Percentiles rank a stretch among this genome's conserved stretches.
These are phyloP conservation scores for Kodamaea plutei DNA, from an alignment of 1,139 yeast species.

Conservation along the genomic window DNA sequence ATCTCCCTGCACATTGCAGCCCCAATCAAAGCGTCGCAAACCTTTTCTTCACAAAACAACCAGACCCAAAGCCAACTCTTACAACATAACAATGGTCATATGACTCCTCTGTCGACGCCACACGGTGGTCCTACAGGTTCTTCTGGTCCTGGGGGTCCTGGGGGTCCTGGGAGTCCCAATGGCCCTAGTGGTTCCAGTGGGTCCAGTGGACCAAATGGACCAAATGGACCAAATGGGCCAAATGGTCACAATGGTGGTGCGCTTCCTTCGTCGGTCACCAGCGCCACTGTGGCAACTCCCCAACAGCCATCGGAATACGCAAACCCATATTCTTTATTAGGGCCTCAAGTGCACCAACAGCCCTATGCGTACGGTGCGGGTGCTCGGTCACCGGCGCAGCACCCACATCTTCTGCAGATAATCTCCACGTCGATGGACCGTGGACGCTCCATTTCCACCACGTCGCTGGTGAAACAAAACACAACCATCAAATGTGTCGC, in stretches of 20 bases:
- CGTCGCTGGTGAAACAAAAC: not conserved
- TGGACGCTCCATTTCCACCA: not conserved
- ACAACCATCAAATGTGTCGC: not conserved
- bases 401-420: not conserved
- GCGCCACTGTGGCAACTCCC: not conserved
- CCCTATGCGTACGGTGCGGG: not conserved
- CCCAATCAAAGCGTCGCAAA: no score
- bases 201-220: not conserved
- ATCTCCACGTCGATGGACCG: not conserved
- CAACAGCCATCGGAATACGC: not conserved
- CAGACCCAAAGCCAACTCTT: no score
- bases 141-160: no score
- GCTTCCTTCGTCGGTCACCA: no score
- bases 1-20: no score
- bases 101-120: no score
- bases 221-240: constrained; percentile 1
- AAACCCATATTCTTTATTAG: constrained; percentile 1
- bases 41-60: no score
- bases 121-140: no score
- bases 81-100: no score
- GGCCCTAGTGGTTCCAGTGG: not conserved
- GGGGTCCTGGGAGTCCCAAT: no score
- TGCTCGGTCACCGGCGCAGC: not conserved
- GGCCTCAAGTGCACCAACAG: not conserved
- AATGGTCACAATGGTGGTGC: no score